Evolutionary conservation across 495 filamentous ascomycete genomes (phyloP).

Genomic region (Xeromyces bisporus): DNA sequence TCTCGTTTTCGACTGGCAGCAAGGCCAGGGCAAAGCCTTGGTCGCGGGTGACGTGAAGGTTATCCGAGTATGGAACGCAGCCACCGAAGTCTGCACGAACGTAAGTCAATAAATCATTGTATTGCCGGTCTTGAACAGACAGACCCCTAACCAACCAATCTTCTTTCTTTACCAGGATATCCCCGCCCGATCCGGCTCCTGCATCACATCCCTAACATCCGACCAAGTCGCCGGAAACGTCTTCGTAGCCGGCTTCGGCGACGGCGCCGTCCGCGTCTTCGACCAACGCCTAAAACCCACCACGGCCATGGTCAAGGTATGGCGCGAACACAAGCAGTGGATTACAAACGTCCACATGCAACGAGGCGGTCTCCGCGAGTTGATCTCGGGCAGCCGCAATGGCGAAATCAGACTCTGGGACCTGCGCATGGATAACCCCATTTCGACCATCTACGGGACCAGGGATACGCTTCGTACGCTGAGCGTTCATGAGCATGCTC

Average conservation of each 20-base stretch:
- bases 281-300: constrained; percentile 70
- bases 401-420: constrained; percentile 96
- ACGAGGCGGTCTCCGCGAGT: constrained; percentile 77
- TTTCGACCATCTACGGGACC: constrained; percentile 60
- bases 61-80: constrained; percentile 90
- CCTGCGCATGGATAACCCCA: constrained; percentile 61
- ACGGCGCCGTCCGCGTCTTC: constrained; percentile 90
- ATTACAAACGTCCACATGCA: constrained; percentile 94
- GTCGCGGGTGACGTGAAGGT: constrained; percentile 94
- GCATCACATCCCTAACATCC: constrained; percentile 86
- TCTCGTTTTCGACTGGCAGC: constrained; percentile 95
- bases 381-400: constrained; percentile 71
- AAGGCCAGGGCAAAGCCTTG: constrained; percentile 83
- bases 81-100: constrained; percentile 75
- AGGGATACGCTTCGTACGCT: constrained; percentile 64
- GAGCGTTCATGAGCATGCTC: constrained; percentile 90
- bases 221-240: constrained; percentile 95
- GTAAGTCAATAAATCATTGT: constrained; percentile 27
- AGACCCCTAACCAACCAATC: no score
- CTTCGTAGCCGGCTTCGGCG: constrained; percentile 90
- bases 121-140: no score
- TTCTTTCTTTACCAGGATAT: constrained; percentile 50
- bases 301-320: constrained; percentile 80
- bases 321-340: constrained; percentile 92
- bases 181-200: constrained; percentile 84